Base-by-base conservation (phyloP, 2,329 filamentous ascomycete genomes). In the Rutstroemia sp. region DNA sequence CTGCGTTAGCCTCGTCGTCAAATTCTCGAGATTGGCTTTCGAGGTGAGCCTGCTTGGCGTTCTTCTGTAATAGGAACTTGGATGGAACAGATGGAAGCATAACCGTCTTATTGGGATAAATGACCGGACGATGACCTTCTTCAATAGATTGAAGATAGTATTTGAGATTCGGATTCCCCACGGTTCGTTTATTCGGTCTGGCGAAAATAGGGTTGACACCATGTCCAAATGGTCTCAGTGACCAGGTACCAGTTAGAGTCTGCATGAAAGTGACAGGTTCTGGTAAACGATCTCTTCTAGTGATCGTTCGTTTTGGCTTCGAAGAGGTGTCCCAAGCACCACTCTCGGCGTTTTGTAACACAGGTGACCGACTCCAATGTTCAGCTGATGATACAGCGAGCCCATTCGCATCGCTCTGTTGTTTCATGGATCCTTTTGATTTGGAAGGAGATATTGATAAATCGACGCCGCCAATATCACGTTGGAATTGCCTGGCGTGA, bases 201-300 rank as follows among this genome's bases (percentile, higher is more conserved):
- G 64, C 53, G 50, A 60, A 64, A 6, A 69, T 66, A 14, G 68
- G 64, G 14, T 61, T 61, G 4, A 64, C 65, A 27, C 68, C 68
- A 61, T 70, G 67, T 14, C 68, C 68, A 54, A 62, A 67, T 16
- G 65, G 62, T 50, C 64, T 58, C 25, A 63, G 47, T 39, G 58
- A 64, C 68, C 68, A 70, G 27, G 68, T 52, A 14, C 65, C 64
- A 56, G 63, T 59, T 14, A 52, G 25, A 14, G 51, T 57, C 58
- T 71, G 69, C 54, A 71, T 58, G 30, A 57, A 66, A 8, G 69
- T 69, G 17, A 65, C 59, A 2, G 67, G 64, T 47, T 70, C 66
- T 23, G 67, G 65, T 10, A 68, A 48, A 17, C 54, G 52, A n/a
- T 48, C 40, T 54, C 51, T 58, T 19, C 54, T 34, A 17, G 48